Conservation (phyloP, 495 filamentous ascomycete species). For the Rhypophila decipiens region DNA sequence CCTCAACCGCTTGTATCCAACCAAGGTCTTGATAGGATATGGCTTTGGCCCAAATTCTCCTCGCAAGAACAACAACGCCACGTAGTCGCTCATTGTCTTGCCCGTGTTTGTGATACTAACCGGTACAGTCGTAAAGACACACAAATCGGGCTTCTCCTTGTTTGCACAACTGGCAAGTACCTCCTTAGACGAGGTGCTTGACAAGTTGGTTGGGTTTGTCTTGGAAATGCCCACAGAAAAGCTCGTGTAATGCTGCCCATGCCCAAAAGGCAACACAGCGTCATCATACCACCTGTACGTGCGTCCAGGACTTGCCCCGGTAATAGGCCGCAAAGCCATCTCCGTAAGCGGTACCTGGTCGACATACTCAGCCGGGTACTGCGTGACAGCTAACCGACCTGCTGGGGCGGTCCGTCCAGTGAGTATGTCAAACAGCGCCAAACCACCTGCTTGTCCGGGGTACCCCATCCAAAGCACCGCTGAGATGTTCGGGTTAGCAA, state of each 20-base stretch:
- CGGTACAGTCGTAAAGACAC: constrained; percentile 36
- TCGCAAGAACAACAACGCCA: constrained; percentile 49
- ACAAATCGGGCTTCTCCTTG: no score
- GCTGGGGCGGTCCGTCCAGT: constrained; percentile 48
- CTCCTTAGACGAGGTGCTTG: no score
- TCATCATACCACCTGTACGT: constrained; percentile 42
- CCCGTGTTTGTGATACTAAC: constrained; percentile 45
- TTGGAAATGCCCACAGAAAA: no score
- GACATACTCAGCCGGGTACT: constrained; percentile 39
- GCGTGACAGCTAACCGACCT: constrained; percentile 56
- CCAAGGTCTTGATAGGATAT: constrained; percentile 55
- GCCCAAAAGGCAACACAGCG: constrained; percentile 42
- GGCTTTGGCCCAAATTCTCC: constrained; percentile 51
- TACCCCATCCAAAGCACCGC: constrained; percentile 49
- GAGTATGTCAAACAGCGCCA: constrained; percentile 45
- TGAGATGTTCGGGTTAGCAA: constrained; percentile 41
- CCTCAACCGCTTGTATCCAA: constrained; percentile 48
- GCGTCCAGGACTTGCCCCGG: constrained; percentile 16
- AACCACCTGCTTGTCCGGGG: constrained; percentile 52
- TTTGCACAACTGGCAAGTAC: no score
- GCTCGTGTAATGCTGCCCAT: constrained; percentile 42
- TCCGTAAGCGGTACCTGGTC: constrained; percentile 32
- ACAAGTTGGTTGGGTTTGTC: no score
- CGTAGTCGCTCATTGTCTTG: constrained; percentile 45
- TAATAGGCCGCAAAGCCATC: constrained; percentile 37